These are phyloP conservation scores for maize (Zea mays) DNA, from an alignment of 176 grass and related monocot genomes.

Conservation along the genomic window Zm-B73-REFERENCE-NAM-5.0 NC_050103.1:52671001-52671500, in stretches of 20 bases:
- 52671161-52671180: neutral
- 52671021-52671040: conserved; percentile 27
- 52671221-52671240: conserved; percentile 19
- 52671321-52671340: neutral
- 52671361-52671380: conserved; percentile 98
- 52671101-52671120: conserved; percentile 16
- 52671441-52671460: conserved; percentile 32
- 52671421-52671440: conserved; percentile 36
- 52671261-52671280: neutral
- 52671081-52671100: neutral
- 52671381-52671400: conserved; percentile 97
- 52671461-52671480: neutral
- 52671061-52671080: neutral
- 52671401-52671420: conserved; percentile 97
- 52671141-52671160: conserved; percentile 1
- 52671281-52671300: conserved; percentile 13
- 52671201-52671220: neutral
- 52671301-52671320: conserved; percentile 5
- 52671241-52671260: neutral
- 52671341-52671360: conserved; percentile 89
- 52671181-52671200: conserved; percentile 2
- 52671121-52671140: neutral
- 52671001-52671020: conserved; percentile 54
- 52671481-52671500: conserved; percentile 19
- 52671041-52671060: conserved; percentile 6